Base-by-base conservation (phyloP, 331 rosid genomes). In the Cucumis variabilis region DNA sequence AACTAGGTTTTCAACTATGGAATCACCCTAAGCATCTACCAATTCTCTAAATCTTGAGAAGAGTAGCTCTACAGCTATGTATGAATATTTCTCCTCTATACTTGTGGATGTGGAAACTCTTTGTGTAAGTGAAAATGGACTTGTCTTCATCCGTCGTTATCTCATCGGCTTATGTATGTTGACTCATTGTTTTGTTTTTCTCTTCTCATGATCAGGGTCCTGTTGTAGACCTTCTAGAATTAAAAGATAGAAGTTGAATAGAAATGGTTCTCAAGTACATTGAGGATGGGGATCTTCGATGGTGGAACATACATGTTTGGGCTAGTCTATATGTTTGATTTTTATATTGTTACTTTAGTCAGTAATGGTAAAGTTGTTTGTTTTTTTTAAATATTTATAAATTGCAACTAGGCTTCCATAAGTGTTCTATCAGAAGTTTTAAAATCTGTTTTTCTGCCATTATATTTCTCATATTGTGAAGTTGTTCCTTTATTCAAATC, bases 31-130 rank as follows among this genome's bases (percentile, higher is more conserved):
- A 83, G 88, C 93, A 92, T 87, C 88, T 93, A 66, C 72, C 83
- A 19, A 85, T 95, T 90, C 91, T 86, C 88, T 94, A 65, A 87
- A 94, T 91, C 90, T 70, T 78, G 98, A 88, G 74, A 94, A 91
- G 94, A 92, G 98, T 85, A 95, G 98, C 94, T 95, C 96, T 83
- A 88, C 62, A 65, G 92, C 96, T 87, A 96, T 88, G 88, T 96
- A 96, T 92, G 99, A 94, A 28, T 93, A 96, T 91, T 95, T 96
- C 79, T 87, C 93, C 5, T 46, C 90, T 33, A 91, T 92, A 86
- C 89, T 88, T 88, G 79, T 62, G 9, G 89, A 89, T 73, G 65
- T 66, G 51, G 16, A 74, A 86, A 21, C 9, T 77, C 65, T 91
- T 83, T 60, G 85, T 91, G 98, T 95, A 80, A 94, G 98, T 89